Percentiles rank a stretch among this genome's conserved stretches.
These are phyloP conservation scores for Stephania yunnanensis DNA, from an alignment of 164 flowering plant genomes.

Conservation along the genomic window DNA sequence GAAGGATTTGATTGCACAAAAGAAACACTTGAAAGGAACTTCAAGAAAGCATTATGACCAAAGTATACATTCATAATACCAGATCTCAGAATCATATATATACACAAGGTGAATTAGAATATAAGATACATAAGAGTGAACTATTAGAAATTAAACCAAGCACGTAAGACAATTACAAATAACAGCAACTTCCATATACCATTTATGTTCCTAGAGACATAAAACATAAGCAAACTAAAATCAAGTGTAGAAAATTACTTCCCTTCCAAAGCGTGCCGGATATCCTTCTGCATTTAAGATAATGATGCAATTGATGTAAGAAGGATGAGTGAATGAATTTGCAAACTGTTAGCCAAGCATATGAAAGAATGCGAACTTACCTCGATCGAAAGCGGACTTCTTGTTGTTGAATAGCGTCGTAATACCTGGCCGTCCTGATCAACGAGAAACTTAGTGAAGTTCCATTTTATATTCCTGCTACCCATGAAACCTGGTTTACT, in stretches of 20 bases:
- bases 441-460: conserved; percentile 80
- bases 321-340: not conserved
- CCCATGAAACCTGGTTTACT: conserved; percentile 45
- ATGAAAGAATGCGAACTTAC: conserved; percentile 22
- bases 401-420: conserved; percentile 47
- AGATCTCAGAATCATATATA: not conserved
- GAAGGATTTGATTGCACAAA: not conserved
- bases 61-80: not conserved
- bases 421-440: conserved; percentile 62
- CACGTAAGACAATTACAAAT: not conserved
- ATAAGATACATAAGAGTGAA: not conserved
- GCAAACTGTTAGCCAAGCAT: not conserved
- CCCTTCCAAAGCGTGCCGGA: conserved; percentile 20
- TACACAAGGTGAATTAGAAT: not conserved
- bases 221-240: not conserved
- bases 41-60: not conserved
- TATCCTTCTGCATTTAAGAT: conserved; percentile 18
- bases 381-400: conserved; percentile 57
- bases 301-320: not conserved
- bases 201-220: not conserved
- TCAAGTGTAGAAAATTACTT: not conserved
- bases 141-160: not conserved
- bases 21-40: not conserved
- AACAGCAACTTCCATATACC: not conserved
- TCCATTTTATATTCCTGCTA: conserved; percentile 64